Conservation (phyloP, 345 rosid genomes). For the Bruguiera parviflora region DNA sequence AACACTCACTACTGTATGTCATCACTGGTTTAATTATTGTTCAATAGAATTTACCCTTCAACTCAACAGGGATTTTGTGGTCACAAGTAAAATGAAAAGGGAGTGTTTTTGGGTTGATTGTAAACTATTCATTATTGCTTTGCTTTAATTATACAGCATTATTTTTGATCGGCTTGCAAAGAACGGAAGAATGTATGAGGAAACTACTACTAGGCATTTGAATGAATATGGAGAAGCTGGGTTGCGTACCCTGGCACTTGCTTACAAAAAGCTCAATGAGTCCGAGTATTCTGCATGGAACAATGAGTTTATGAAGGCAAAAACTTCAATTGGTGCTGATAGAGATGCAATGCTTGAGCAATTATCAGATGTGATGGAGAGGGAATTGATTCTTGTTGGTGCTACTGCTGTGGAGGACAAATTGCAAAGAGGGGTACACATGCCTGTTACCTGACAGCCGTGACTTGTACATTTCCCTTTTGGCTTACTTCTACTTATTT, state of each 20-base stretch:
- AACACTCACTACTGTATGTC: too few relatives aligned
- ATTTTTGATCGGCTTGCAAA: constrained; percentile 66
- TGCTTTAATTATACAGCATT: constrained; percentile 40
- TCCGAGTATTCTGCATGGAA: constrained; percentile 36
- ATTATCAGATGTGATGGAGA: constrained; percentile 68
- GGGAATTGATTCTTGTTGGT: constrained; percentile 62
- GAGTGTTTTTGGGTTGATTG: neutral
- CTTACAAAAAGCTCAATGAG: constrained; percentile 45
- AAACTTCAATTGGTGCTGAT: constrained; percentile 59
- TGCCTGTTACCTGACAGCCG: constrained; percentile 10
- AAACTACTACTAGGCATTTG: constrained; percentile 50
- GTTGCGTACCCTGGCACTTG: constrained; percentile 71
- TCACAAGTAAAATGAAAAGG: neutral
- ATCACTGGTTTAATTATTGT: too few relatives aligned
- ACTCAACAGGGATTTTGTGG: too few relatives aligned
- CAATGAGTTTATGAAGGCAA: constrained; percentile 64
- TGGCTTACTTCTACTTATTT: constrained; percentile 22
- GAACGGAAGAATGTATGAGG: constrained; percentile 47
- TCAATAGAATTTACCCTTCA: too few relatives aligned
- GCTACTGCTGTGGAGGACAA: constrained; percentile 80
- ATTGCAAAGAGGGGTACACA: constrained; percentile 71
- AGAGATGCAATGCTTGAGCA: constrained; percentile 63
- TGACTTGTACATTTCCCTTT: constrained; percentile 5
- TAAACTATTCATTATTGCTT: constrained; percentile 1
- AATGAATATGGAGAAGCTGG: constrained; percentile 65